Base-by-base conservation (phyloP, 2,329 filamentous ascomycete species). In the Beauveria brongniartii region DNA sequence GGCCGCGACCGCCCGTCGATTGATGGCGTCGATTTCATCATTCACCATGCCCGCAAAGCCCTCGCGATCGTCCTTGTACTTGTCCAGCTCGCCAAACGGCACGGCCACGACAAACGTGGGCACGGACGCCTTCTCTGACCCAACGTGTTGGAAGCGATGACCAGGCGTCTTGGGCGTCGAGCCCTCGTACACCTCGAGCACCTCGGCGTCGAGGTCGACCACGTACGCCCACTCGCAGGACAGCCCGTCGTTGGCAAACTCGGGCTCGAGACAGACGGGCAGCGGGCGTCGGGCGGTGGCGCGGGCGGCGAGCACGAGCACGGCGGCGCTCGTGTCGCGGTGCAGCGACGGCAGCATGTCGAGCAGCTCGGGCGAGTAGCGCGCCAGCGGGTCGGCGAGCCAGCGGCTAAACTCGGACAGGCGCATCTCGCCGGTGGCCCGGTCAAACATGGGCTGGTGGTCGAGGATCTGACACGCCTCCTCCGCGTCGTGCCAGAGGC, bases 141-240 rank as follows among this genome's bases (percentile, higher is more conserved):
- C 59, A 22, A 51, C n/a, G 14, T 55, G 3, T 5, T 16, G 24
- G 26, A 61, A 61, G 16, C 59, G 59, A 10, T 61, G 59, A 3
- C 46, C 43, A 1, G 51, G 59, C 4, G 41, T 28, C 52, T 61
- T 61, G 16, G 0, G 5, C 16, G 24, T 5, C 5, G 28, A 30
- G 20, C 52, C 59, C 41, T 22, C 18, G 41, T 50, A 55, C 22
- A 61, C 48, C 34, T 61, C 59, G 18, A 61, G 44, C 14, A 26
- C 43, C 1, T 55, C 51, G 18, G 16, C 6, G 44, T 61, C 59
- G 4, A 61, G 44, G 52, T 61, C 59, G 14, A 61, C 46, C 9
- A 61, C 59, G 52, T 61, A 61, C 8, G 59, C 43, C 51, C 52
- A 61, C 43, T 61, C 59, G 37, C 59, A 61, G 10, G 28, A 40